phyloP scores from a whole-genome alignment of 805 yeast genomes.

The Zygosaccharomyces pseudorouxii region DNA sequence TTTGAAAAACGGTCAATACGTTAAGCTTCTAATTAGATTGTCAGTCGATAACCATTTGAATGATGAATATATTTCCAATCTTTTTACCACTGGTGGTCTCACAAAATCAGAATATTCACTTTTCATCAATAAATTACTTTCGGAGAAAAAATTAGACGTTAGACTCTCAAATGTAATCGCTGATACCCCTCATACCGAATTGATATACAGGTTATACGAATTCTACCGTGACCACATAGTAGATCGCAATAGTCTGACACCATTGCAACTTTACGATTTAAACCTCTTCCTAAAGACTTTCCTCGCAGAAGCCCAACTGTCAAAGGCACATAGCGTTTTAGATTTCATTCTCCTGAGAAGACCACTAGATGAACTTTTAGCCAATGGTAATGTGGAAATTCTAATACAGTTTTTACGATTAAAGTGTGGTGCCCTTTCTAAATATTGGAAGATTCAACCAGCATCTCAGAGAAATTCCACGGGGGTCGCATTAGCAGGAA shows the following conservation, averaged over 20 bases:
- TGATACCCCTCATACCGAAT: slow-evolving; percentile 14
- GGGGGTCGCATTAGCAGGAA: slow-evolving; percentile 7
- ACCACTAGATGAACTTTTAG: slow-evolving; percentile 8
- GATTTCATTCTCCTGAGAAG: slow-evolving; percentile 15
- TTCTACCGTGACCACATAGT: slow-evolving; percentile 11
- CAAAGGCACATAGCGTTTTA: slow-evolving; percentile 24
- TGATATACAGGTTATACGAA: slow-evolving; percentile 14
- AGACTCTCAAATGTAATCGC: slow-evolving; percentile 14
- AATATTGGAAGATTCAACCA: slow-evolving; percentile 17
- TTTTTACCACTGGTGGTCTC: slow-evolving; percentile 10
- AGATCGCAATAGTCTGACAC: slow-evolving; percentile 6
- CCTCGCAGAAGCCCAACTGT: slow-evolving; percentile 19
- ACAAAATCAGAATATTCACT: slow-evolving; percentile 13
- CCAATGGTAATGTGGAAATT: slow-evolving; percentile 16
- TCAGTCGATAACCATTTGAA: slow-evolving; percentile 13
- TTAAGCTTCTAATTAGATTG: slow-evolving; percentile 12
- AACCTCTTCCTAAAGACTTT: slow-evolving; percentile 17
- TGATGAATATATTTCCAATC: neutral
- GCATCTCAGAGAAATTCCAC: neutral
- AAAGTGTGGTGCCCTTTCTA: slow-evolving; percentile 28
- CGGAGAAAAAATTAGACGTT: slow-evolving; percentile 2
- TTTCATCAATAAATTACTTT: slow-evolving; percentile 14
- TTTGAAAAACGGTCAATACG: slow-evolving; percentile 10
- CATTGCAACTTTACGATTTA: slow-evolving; percentile 18
- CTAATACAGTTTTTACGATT: slow-evolving; percentile 22